These are phyloP conservation scores for Nissolia schottii DNA, from an alignment of 306 rosid species.

Conservation along the genomic window DNA sequence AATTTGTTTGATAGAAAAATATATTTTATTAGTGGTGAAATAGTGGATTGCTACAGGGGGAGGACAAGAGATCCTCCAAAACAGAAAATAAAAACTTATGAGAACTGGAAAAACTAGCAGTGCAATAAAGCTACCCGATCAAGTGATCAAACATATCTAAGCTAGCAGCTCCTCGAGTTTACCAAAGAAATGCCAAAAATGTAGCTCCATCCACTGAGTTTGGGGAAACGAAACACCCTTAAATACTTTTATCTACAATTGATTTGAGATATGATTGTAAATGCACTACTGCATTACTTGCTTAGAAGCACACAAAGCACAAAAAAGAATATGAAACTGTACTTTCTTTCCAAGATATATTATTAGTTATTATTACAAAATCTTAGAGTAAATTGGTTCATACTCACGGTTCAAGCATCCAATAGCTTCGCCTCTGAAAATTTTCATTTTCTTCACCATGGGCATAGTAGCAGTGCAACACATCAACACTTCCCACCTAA, in stretches of 20 bases:
- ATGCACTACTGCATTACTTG: background rate
- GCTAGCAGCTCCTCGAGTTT: conserved; percentile 7
- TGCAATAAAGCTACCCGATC: background rate
- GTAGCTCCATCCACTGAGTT: conserved; percentile 1
- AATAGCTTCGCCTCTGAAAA: conserved; percentile 93
- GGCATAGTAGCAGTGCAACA: conserved; percentile 88
- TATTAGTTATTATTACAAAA: background rate
- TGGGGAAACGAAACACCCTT: background rate
- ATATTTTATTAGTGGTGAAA: background rate
- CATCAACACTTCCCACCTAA: conserved; percentile 94
- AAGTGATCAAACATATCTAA: conserved; percentile 13
- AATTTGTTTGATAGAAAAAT: background rate
- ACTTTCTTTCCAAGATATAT: conserved; percentile 16
- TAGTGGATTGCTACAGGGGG: background rate
- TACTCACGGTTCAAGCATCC: conserved; percentile 94
- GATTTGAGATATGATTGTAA: conserved; percentile 13
- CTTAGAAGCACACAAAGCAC: background rate
- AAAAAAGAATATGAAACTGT: conserved; percentile 2
- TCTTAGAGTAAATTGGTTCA: conserved; percentile 22
- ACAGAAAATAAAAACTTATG: conserved; percentile 5
- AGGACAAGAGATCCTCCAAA: background rate
- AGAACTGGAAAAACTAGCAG: conserved; percentile 7
- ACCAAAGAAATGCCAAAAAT: conserved; percentile 14
- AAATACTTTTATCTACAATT: background rate
- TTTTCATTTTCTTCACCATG: conserved; percentile 93